phyloP scores from a whole-genome alignment of 176 grass and related monocot species.

The Metroxylon sagu region DNA sequence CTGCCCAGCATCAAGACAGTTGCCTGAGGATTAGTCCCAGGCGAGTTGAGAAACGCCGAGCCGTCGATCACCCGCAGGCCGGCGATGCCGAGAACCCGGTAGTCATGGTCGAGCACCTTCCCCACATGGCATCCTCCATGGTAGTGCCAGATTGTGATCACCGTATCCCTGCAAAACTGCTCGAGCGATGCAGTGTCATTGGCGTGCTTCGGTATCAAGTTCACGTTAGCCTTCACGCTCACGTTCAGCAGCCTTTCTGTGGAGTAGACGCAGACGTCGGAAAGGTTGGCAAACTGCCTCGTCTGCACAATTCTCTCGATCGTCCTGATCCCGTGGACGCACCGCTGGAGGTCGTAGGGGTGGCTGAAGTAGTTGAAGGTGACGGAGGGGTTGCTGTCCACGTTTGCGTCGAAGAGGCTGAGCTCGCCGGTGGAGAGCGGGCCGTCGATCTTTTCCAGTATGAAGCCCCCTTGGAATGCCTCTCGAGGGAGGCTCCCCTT shows the following conservation, averaged over 20 bases:
- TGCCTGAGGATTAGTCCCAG: conserved; percentile 84
- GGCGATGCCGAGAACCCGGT: background rate
- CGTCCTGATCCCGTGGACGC: conserved; percentile 42
- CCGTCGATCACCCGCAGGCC: conserved; percentile 39
- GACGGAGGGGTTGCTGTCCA: conserved; percentile 54
- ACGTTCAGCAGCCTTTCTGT: background rate
- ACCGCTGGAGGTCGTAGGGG: conserved; percentile 54
- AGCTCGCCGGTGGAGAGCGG: conserved; percentile 53
- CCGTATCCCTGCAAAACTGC: conserved; percentile 56
- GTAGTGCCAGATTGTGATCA: conserved; percentile 91
- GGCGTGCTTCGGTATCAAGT: background rate
- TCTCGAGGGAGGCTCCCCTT: conserved; percentile 28
- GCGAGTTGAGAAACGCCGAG: conserved; percentile 66
- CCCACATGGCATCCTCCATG: conserved; percentile 59
- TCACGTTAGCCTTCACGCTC: background rate
- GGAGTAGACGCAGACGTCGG: background rate
- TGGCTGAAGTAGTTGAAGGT: conserved; percentile 80
- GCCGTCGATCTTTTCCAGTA: conserved; percentile 70
- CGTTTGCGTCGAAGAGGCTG: conserved; percentile 39
- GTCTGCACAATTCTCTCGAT: conserved; percentile 50
- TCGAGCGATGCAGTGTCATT: background rate
- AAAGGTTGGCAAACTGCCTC: conserved; percentile 12
- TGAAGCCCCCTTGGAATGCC: conserved; percentile 62
- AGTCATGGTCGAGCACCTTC: background rate
- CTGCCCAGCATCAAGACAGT: conserved; percentile 94